These are phyloP conservation scores for Aspergillus biplanus DNA, from an alignment of 495 filamentous ascomycete genomes.

Conservation along the genomic window DNA sequence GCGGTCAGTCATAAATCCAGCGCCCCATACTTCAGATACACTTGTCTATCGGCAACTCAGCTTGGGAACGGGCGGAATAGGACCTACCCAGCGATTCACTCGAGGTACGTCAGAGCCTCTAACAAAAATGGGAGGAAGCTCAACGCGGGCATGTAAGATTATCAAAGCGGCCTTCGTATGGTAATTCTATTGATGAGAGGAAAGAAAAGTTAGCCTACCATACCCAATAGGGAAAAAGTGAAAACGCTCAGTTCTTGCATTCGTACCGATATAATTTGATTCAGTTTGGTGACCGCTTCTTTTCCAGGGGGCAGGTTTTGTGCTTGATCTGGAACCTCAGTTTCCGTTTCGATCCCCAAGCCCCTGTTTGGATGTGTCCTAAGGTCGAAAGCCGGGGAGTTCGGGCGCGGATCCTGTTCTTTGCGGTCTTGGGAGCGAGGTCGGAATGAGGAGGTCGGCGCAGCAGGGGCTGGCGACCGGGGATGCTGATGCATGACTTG, in stretches of 20 bases:
- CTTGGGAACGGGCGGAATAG: background rate
- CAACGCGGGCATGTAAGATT: constrained; percentile 77
- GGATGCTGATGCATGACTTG: constrained; percentile 80
- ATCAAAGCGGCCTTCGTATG: constrained; percentile 86
- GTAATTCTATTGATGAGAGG: constrained; percentile 68
- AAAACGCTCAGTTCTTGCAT: constrained; percentile 4
- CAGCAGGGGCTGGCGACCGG: constrained; percentile 66
- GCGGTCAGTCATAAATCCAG: constrained; percentile 19
- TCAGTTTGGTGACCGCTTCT: constrained; percentile 74
- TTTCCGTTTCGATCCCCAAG: constrained; percentile 45
- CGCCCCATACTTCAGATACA: background rate
- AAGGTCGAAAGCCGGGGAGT: constrained; percentile 38
- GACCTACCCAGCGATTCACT: constrained; percentile 91
- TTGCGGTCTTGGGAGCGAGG: constrained; percentile 73
- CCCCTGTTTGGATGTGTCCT: constrained; percentile 45
- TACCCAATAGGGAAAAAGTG: constrained; percentile 9
- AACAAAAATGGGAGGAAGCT: constrained; percentile 63
- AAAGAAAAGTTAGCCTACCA: constrained; percentile 17
- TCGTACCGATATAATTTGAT: constrained; percentile 85
- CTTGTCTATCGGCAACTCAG: background rate
- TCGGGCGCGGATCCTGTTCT: constrained; percentile 54
- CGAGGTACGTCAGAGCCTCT: constrained; percentile 63
- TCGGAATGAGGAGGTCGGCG: constrained; percentile 66
- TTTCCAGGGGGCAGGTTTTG: constrained; percentile 41
- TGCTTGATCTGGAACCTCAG: constrained; percentile 47